Base-by-base conservation (phyloP, 1,284 basidiomycete species). In the Leccinum pachyderme region DNA sequence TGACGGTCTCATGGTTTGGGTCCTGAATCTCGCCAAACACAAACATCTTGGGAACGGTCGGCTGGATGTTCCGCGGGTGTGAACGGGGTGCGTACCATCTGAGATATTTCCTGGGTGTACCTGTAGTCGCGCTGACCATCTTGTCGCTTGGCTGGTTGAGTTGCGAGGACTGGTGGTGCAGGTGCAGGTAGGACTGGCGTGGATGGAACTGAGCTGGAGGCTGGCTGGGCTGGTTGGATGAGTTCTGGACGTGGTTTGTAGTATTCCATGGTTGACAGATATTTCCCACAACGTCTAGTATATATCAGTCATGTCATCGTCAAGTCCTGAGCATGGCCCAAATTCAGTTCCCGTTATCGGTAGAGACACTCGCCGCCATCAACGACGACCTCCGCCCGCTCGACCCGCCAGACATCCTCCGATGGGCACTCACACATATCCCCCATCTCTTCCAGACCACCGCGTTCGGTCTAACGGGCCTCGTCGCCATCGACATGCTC, bases 21-120 rank as follows among this genome's bases (percentile, higher is more conserved):
- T 97, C 93, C 66, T 93, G 91, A 1, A 97, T 90, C 72, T 96
- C 94, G 4, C 93, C 95, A 71, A 97, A 97, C 45, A 98, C 95
- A 67, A 96, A 98, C 88, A 97, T 94, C 93, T 95, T n/a, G 49
- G 13, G 15, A 9, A 29, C 27, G 4, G 8, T 35, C 33, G 6
- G 18, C 8, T n/a, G 29, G 5, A 24, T 18, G 11, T 29, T 25
- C 24, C 24, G 13, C 15, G 29, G 46, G 5, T 11, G 13, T 24
- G 8, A 4, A 11, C 3, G 3, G 3, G 39, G 13, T 7, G 39
- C 60, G 24, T 44, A 47, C 45, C 89, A 91, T 92, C 69, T 91
- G 89, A 15, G 88, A 81, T n/a, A 92, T 91, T 68, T 92, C 89
- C 52, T 81, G 81, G 2, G 80, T 76, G 66, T 89, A 89, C 62